These are phyloP conservation scores for Elaeis guineensis DNA, from an alignment of 176 grass and related monocot species.

Conservation along the genomic window DNA sequence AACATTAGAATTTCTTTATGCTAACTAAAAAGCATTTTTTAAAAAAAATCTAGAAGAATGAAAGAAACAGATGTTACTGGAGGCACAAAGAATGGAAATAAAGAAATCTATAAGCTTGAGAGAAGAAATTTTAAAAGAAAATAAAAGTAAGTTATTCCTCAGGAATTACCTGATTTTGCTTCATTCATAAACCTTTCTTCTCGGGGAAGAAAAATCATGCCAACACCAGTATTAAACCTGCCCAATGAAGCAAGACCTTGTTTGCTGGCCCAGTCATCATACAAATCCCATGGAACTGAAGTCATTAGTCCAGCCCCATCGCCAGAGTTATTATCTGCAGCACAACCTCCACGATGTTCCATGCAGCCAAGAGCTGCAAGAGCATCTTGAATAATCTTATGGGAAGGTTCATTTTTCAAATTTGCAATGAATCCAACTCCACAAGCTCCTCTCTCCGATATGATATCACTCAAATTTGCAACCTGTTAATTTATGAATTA, in stretches of 20 bases:
- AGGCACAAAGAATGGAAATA: no score
- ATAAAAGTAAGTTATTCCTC: no score
- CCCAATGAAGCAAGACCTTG: constrained; percentile 62
- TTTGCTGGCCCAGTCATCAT: constrained; percentile 70
- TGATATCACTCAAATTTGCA: constrained; percentile 66
- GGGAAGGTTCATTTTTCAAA: constrained; percentile 80
- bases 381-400: constrained; percentile 81
- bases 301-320: constrained; percentile 91
- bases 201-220: constrained; percentile 95
- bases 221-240: constrained; percentile 71
- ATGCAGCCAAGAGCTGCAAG: constrained; percentile 91
- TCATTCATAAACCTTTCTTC: constrained; percentile 52
- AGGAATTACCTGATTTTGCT: constrained; percentile 72
- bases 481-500: constrained; percentile 27
- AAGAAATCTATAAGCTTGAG: no score
- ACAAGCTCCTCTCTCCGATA: constrained; percentile 95
- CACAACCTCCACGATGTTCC: constrained; percentile 98
- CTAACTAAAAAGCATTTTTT: no score
- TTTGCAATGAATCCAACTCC: constrained; percentile 97
- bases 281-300: constrained; percentile 78
- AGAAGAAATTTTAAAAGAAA: constrained; percentile 5
- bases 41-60: no score
- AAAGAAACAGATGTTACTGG: no score
- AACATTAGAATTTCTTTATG: no score
- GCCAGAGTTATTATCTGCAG: constrained; percentile 95